phyloP scores from a whole-genome alignment of 2,329 filamentous ascomycete genomes.

The Cladosporium velox region DNA sequence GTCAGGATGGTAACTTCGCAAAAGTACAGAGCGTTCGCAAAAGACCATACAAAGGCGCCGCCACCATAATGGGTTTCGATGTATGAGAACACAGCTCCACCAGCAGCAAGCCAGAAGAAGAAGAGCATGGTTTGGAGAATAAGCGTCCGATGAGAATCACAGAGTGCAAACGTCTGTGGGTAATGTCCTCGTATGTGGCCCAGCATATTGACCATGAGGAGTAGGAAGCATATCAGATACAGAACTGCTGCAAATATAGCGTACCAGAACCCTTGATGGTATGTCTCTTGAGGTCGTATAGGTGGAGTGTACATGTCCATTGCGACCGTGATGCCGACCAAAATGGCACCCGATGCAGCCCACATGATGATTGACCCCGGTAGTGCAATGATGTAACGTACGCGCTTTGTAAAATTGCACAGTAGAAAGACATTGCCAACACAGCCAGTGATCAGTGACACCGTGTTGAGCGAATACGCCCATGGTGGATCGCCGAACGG shows the following conservation, averaged over 20 bases:
- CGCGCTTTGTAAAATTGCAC: slow-evolving; percentile 78
- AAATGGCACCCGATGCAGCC: slow-evolving; percentile 63
- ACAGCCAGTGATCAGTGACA: slow-evolving; percentile 74
- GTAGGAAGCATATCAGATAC: slow-evolving; percentile 75
- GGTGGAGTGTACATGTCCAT: slow-evolving; percentile 64
- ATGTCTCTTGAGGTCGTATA: slow-evolving; percentile 51
- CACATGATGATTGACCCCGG: slow-evolving; percentile 82
- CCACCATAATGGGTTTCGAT: slow-evolving; percentile 56
- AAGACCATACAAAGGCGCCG: slow-evolving; percentile 60
- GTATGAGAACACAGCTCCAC: slow-evolving; percentile 71
- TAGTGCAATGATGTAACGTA: slow-evolving; percentile 79
- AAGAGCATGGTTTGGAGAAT: slow-evolving; percentile 90
- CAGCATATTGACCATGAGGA: slow-evolving; percentile 77
- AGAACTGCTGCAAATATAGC: slow-evolving; percentile 76
- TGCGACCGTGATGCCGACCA: slow-evolving; percentile 66
- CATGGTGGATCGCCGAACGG: slow-evolving; percentile 70
- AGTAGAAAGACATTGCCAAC: slow-evolving; percentile 79
- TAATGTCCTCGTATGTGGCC: slow-evolving; percentile 77
- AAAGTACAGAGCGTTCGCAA: slow-evolving; percentile 68
- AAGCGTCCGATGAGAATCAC: slow-evolving; percentile 77
- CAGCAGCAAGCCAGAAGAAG: slow-evolving; percentile 76
- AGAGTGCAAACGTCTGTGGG: slow-evolving; percentile 74
- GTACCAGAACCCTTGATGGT: slow-evolving; percentile 87
- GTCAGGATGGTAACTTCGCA: slow-evolving; percentile 69
- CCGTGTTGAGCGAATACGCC: slow-evolving; percentile 73